phyloP scores from a whole-genome alignment of 129 eudicot species.

The Rutidosis leptorrhynchoides region DNA sequence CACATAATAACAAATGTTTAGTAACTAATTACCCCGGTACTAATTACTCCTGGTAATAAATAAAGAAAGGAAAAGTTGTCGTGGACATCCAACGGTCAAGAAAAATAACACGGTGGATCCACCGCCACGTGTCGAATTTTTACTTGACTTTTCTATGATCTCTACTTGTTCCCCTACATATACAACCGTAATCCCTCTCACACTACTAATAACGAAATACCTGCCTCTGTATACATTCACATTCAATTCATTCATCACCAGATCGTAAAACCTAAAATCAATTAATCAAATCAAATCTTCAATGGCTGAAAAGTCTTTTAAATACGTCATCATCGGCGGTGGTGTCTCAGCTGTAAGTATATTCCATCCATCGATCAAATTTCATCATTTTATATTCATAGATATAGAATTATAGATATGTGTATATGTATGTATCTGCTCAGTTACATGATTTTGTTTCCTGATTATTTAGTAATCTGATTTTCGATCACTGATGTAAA shows the following conservation, averaged over 20 bases:
- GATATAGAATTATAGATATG: too few species aligned
- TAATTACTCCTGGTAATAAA: too few species aligned
- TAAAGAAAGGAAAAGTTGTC: conserved; percentile 4
- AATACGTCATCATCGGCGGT: conserved; percentile 89
- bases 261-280: conserved; percentile 15
- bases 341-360: conserved; percentile 89
- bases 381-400: background rate
- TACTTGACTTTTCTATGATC: conserved; percentile 22
- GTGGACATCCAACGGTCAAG: conserved; percentile 39
- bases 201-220: background rate
- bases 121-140: conserved; percentile 41
- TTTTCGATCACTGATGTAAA: background rate
- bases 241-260: background rate
- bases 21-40: too few species aligned
- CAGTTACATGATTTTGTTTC: background rate
- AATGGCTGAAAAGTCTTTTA: conserved; percentile 85
- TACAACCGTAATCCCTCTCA: background rate
- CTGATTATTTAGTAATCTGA: background rate
- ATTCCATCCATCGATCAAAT: background rate
- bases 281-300: background rate
- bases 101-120: conserved; percentile 20
- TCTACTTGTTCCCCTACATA: too few species aligned
- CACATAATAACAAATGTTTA: too few species aligned
- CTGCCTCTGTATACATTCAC: conserved; percentile 6
- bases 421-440: too few species aligned